These are phyloP conservation scores for Apiospora sp. DNA, from an alignment of 2,329 filamentous ascomycete genomes.

Conservation along the genomic window DNA sequence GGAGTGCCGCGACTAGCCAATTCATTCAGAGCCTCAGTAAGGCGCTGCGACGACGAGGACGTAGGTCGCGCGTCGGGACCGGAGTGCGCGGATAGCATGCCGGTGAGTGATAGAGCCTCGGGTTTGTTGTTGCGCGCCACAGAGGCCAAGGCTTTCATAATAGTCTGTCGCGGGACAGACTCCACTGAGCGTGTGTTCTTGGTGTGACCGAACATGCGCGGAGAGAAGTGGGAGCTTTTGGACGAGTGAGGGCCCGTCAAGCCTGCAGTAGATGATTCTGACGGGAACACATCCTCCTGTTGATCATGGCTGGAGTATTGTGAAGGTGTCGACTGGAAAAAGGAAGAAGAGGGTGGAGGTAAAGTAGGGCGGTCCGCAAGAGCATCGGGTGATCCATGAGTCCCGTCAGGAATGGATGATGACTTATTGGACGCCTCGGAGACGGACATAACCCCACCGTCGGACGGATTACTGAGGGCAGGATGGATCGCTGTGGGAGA, in stretches of 20 bases:
- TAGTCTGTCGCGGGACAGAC: constrained; percentile 77
- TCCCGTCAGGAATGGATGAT: constrained; percentile 30
- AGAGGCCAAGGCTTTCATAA: constrained; percentile 83
- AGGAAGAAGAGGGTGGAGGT: constrained; percentile 29
- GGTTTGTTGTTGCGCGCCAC: constrained; percentile 67
- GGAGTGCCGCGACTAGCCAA: constrained; percentile 55
- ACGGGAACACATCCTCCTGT: constrained; percentile 29
- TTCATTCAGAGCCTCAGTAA: constrained; percentile 68
- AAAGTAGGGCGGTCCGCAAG: constrained; percentile 30
- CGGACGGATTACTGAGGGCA: constrained; percentile 50
- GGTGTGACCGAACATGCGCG: constrained; percentile 46
- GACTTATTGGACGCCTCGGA: constrained; percentile 28
- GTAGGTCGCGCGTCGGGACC: constrained; percentile 45
- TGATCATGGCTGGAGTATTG: constrained; percentile 4
- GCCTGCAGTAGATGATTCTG: constrained; percentile 38
- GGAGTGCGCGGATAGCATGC: constrained; percentile 61
- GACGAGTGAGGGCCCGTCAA: constrained; percentile 34
- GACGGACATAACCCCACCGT: constrained; percentile 33
- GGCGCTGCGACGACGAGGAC: constrained; percentile 63
- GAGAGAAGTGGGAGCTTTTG: constrained; percentile 34
- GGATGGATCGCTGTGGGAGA: constrained; percentile 61
- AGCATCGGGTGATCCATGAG: constrained; percentile 28
- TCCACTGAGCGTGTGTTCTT: constrained; percentile 67
- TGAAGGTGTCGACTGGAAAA: constrained; percentile 21
- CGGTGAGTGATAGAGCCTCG: constrained; percentile 68